Evolutionary conservation across 2,329 filamentous ascomycete genomes (phyloP), one percentile per base, ranked within the genome.

Genomic region (Aspergillus fischeri): DNA sequence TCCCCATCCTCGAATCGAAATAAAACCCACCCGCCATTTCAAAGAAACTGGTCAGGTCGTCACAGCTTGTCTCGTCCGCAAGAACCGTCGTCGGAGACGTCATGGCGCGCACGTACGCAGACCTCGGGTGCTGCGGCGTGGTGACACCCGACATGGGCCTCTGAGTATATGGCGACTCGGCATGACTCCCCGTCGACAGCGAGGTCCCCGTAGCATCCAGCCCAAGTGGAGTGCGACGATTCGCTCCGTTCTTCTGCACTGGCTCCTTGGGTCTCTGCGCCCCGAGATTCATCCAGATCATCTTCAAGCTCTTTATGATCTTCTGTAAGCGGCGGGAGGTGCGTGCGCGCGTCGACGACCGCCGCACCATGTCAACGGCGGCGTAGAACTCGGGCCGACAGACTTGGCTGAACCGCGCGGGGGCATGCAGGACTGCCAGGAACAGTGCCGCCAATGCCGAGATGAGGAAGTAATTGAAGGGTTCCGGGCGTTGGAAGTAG

Each of bases 31-130:
- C 84, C 0, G 83, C 83, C 53, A 84, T 81, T 63, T 86, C 84
- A 58, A 86, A 86, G 59, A 86, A 73, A 58, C 77, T 84, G 4
- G 83, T 85, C 47, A 86, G 67, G 62, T 86, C 83, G 57, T 82
- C 71, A 38, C 75, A 73, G 25, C 59, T 63, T 28, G 69, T 69
- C 0, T 63, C 54, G 25, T 66, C 60, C 0, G 52, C 29, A 6
- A 58, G 59, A 3, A 25, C 45, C 1, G 55, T 24, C 9, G 56
- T 56, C 24, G 41, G 53, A 8, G 28, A 29, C 8, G 38, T 45
- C 9, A 21, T 11, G 8, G 28, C 42, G 27, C 3, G 56, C 54
- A 7, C 63, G 60, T 4, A 64, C 52, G 67, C 64, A 17, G 60
- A 53, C 1, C 49, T 44, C 1, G 57, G 53, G 1, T 49, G 56